Base-by-base conservation (phyloP, 129 eudicot species). In the Chrysanthemum lavandulifolium region DNA sequence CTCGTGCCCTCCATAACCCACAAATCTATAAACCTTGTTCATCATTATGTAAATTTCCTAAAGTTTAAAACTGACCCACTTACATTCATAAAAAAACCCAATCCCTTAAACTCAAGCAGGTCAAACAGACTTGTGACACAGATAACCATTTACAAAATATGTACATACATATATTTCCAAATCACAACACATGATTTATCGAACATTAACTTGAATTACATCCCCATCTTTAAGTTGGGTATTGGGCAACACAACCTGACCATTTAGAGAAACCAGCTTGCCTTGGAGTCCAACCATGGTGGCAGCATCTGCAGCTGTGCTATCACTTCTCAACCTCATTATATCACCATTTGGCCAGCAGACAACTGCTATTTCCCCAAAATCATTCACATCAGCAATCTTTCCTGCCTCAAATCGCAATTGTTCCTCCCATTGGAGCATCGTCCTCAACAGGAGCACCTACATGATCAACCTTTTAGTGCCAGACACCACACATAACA, bases 381-480 rank as follows among this genome's bases (percentile, higher is more conserved):
- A 66, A 4, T 73, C 61, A 9, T 62, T 80, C 48, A 15, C 65
- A 65, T 56, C 66, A 52, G 71, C 69, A 47, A 48, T 14, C 70
- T 52, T 74, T 29, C 96, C 96, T 59, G 93, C 96, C 80, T 92
- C 95, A 3, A 90, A 81, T 9, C 86, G 87, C 78, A 92, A 79
- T 75, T 92, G 92, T 76, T 89, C 92, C 82, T 92, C 98, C 98
- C 98, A 92, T 72, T 89, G 95, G 40, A 92, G 96, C 98, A 92
- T 92, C 70, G 96, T 85, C 87, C 98, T 89, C 73, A 92, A 80
- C 51, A 92, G 79, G 63, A 76, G 85, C 60, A 92, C 95, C 98
- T 92, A 23, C 45, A 40, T 74, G 7, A 43, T 5, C 61, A 52
- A 69, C 36, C 19, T 21, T 43, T 60, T 16, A 27, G 23, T 31